Evolutionary conservation across 2,329 filamentous ascomycete genomes (phyloP).

Genomic region (Diplodia mutila): DNA sequence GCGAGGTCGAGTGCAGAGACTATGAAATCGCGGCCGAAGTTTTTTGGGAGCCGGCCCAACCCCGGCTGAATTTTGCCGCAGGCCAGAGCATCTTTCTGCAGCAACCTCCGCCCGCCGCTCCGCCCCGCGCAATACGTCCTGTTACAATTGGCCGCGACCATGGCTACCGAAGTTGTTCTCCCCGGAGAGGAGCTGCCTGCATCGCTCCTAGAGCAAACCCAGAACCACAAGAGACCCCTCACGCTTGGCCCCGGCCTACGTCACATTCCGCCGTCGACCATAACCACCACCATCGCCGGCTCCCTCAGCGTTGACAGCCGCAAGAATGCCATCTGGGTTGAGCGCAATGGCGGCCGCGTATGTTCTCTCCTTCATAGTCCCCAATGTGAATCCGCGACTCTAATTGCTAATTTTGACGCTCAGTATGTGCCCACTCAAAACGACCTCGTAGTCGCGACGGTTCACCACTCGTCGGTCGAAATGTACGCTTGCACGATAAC

Average conservation of each 20-base stretch:
- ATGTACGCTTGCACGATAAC: conserved; percentile 80
- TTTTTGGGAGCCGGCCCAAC: conserved; percentile 21
- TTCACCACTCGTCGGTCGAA: conserved; percentile 76
- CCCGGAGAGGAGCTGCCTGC: conserved; percentile 78
- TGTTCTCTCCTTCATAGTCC: conserved; percentile 42
- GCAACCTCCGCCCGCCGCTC: conserved; percentile 1
- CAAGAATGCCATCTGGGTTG: conserved; percentile 80
- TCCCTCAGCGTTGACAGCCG: conserved; percentile 68
- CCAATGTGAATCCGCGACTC: conserved; percentile 28
- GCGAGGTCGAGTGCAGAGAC: conserved; percentile 4
- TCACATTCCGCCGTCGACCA: conserved; percentile 75
- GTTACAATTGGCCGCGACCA: conserved; percentile 37
- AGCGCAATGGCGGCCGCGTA: conserved; percentile 71
- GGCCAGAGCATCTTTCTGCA: conserved; percentile 1
- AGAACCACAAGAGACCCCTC: conserved; percentile 68
- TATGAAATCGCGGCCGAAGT: conserved; percentile 8
- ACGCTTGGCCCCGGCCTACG: conserved; percentile 84
- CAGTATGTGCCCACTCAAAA: conserved; percentile 79
- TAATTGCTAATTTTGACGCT: not conserved
- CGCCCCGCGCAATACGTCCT: not conserved
- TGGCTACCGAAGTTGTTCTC: conserved; percentile 70
- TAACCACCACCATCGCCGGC: conserved; percentile 70
- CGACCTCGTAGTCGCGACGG: conserved; percentile 86
- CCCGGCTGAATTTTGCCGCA: conserved; percentile 8
- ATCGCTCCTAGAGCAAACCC: conserved; percentile 67